These are phyloP conservation scores for Aspergillus nanangensis DNA, from an alignment of 495 filamentous ascomycete genomes.

Conservation along the genomic window DNA sequence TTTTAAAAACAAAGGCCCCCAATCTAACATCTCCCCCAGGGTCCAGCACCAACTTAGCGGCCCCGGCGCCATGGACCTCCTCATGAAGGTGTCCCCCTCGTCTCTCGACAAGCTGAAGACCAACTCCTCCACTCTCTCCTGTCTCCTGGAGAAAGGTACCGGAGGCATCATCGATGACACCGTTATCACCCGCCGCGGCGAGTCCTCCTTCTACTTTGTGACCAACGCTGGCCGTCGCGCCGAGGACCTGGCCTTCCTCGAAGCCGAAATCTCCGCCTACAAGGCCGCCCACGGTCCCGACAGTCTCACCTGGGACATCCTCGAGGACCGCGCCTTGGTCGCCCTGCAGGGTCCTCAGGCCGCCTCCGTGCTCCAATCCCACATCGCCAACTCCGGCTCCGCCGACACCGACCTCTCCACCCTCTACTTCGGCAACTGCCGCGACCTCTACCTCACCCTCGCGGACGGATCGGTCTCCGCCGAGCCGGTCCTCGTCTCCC, in stretches of 20 bases:
- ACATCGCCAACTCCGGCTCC: conserved; percentile 40
- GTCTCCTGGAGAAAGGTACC: conserved; percentile 69
- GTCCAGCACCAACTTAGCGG: conserved; percentile 71
- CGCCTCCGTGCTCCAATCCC: conserved; percentile 55
- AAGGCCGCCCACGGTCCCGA: conserved; percentile 38
- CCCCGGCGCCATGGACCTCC: conserved; percentile 69
- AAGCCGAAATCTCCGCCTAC: conserved; percentile 54
- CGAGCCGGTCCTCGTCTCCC: conserved; percentile 66
- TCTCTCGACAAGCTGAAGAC: conserved; percentile 51
- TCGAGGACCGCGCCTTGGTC: conserved; percentile 63
- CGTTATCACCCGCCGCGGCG: conserved; percentile 71
- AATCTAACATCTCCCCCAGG: conserved; percentile 33
- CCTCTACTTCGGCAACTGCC: conserved; percentile 77
- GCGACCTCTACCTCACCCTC: conserved; percentile 49
- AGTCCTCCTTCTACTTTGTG: conserved; percentile 80
- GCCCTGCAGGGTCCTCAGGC: conserved; percentile 86
- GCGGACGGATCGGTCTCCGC: conserved; percentile 37
- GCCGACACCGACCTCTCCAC: conserved; percentile 55
- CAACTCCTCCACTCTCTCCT: conserved; percentile 71
- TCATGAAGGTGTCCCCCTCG: conserved; percentile 76
- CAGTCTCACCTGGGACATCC: conserved; percentile 65
- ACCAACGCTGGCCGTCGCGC: conserved; percentile 91
- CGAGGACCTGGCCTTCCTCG: conserved; percentile 77
- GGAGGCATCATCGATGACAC: conserved; percentile 94
- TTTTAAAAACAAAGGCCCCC: not conserved